Evolutionary conservation across 2,329 filamentous ascomycete genomes (phyloP).

Genomic region (Aspergillus hortae): DNA sequence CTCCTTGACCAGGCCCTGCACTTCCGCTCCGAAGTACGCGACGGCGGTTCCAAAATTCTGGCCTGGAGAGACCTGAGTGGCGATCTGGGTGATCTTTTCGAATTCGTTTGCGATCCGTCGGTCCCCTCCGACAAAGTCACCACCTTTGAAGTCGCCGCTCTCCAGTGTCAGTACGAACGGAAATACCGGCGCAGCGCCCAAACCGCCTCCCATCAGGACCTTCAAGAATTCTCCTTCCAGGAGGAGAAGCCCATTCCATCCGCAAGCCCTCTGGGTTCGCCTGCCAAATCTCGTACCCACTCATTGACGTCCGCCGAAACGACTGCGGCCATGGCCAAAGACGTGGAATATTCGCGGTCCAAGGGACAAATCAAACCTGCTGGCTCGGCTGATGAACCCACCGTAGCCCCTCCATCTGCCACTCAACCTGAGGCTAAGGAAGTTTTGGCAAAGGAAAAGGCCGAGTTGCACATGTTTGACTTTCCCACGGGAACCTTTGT

Average conservation of each 20-base stretch:
- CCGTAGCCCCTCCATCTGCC: slow-evolving; percentile 58
- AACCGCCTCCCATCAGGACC: slow-evolving; percentile 75
- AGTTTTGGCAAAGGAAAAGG: slow-evolving; percentile 69
- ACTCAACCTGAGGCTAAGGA: slow-evolving; percentile 66
- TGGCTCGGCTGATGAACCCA: slow-evolving; percentile 45
- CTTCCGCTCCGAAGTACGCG: slow-evolving; percentile 78
- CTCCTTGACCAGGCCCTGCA: slow-evolving; percentile 88
- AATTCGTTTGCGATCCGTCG: slow-evolving; percentile 87
- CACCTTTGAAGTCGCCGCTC: slow-evolving; percentile 76
- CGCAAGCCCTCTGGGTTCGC: slow-evolving; percentile 55
- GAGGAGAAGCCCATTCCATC: slow-evolving; percentile 58
- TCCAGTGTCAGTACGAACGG: slow-evolving; percentile 96
- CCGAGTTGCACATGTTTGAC: slow-evolving; percentile 91
- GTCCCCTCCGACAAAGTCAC: slow-evolving; percentile 68
- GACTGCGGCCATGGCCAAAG: slow-evolving; percentile 43
- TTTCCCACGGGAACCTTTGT: slow-evolving; percentile 83
- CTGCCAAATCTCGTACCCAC: slow-evolving; percentile 34
- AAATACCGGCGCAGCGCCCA: slow-evolving; percentile 81
- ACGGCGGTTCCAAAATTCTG: slow-evolving; percentile 77
- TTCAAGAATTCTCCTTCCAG: slow-evolving; percentile 77
- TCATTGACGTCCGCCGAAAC: slow-evolving; percentile 39
- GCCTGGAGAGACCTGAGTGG: slow-evolving; percentile 95
- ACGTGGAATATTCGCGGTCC: slow-evolving; percentile 40
- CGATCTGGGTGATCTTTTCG: slow-evolving; percentile 91
- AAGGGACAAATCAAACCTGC: slow-evolving; percentile 39